Conservation (phyloP, 1,284 basidiomycete species). For the Microbotryum scabiosae region DNA sequence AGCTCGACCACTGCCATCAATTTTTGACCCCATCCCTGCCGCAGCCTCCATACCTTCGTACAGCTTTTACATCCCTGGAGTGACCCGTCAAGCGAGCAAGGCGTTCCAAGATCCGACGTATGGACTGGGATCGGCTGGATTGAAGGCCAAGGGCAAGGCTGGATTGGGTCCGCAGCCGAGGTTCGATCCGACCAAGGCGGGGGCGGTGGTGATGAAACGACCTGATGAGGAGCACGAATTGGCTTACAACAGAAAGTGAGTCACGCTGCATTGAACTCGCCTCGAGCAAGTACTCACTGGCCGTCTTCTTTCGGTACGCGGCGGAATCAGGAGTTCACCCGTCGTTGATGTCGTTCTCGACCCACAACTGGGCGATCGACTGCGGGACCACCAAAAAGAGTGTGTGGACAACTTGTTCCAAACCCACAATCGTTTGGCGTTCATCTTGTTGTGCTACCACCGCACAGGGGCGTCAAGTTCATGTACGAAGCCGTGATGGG, state of each 20-base stretch:
- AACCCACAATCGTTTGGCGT: conserved; percentile 16
- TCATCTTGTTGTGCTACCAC: neutral
- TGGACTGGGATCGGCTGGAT: too few species aligned
- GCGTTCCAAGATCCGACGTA: too few species aligned
- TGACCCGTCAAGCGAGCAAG: too few species aligned
- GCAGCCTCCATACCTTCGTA: too few species aligned
- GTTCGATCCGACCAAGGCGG: conserved; percentile 58
- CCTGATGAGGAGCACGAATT: conserved; percentile 61
- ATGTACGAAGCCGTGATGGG: conserved; percentile 95
- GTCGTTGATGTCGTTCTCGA: conserved; percentile 88
- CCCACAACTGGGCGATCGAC: conserved; percentile 63
- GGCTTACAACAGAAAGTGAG: conserved; percentile 63
- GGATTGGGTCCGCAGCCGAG: conserved; percentile 21
- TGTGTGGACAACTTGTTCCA: conserved; percentile 38
- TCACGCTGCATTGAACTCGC: neutral
- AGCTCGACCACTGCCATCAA: neutral
- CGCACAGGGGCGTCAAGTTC: conserved; percentile 50
- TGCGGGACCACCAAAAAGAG: conserved; percentile 89
- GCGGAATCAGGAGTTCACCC: conserved; percentile 30
- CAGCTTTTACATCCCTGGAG: too few species aligned
- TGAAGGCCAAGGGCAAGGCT: too few species aligned
- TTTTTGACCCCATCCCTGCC: neutral
- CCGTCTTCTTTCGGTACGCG: too few species aligned
- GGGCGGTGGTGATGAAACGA: conserved; percentile 76
- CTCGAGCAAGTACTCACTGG: too few species aligned